Conservation (phyloP, 2,329 filamentous ascomycete species). For the Monosporascus sp. region DNA sequence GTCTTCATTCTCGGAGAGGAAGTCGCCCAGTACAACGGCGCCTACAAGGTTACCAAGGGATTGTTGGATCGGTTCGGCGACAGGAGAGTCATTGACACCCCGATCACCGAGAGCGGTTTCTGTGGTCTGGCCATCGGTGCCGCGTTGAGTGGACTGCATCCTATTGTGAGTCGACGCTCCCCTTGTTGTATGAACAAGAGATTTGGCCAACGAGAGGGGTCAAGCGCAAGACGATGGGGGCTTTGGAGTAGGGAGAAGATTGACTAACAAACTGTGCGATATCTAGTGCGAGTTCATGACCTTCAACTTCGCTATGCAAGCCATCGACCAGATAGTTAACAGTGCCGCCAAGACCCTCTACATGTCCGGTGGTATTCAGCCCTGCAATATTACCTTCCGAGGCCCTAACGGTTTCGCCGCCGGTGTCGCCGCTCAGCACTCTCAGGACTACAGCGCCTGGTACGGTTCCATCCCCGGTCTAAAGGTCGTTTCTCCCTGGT, state of each 20-base stretch:
- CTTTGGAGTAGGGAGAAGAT: neutral
- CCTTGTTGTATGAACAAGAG: neutral
- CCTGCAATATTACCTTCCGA: conserved; percentile 99
- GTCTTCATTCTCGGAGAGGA: conserved; percentile 96
- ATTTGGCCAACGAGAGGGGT: neutral
- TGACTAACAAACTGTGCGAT: conserved; percentile 3
- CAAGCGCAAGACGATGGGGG: neutral
- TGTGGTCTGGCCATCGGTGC: conserved; percentile 89
- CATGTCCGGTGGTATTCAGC: conserved; percentile 99
- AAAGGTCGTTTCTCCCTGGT: conserved; percentile 96
- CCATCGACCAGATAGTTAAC: conserved; percentile 99
- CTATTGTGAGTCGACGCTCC: conserved; percentile 64
- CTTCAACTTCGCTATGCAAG: conserved; percentile 99
- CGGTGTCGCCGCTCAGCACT: conserved; percentile 96
- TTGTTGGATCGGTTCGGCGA: conserved; percentile 95
- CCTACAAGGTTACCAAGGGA: conserved; percentile 99
- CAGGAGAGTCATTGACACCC: conserved; percentile 94
- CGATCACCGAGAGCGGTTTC: conserved; percentile 97
- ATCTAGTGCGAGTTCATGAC: conserved; percentile 98
- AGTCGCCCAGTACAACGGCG: conserved; percentile 99
- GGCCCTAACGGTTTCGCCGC: conserved; percentile 96
- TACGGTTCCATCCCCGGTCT: conserved; percentile 96
- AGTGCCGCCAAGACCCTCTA: conserved; percentile 98
- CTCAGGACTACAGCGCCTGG: conserved; percentile 97
- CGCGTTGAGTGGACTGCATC: conserved; percentile 88